Evolutionary conservation across 2,329 filamentous ascomycete species (phyloP).

Genomic region (Fusarium haematococcum): DNA sequence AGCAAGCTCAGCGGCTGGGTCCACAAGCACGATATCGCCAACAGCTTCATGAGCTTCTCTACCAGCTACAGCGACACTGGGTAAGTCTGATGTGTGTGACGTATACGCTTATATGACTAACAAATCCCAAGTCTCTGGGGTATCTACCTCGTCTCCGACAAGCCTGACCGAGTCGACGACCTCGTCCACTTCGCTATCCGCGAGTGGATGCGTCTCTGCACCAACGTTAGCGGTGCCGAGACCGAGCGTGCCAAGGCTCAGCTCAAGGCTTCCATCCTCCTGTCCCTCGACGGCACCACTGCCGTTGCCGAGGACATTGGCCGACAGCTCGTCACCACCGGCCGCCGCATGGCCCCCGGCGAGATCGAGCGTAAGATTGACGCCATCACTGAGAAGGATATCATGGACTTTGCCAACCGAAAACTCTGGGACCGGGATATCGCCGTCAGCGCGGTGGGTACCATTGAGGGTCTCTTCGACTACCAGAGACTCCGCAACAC

Average conservation of each 20-base stretch:
- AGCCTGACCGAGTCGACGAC: conserved; percentile 88
- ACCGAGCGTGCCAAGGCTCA: conserved; percentile 99
- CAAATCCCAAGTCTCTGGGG: conserved; percentile 84
- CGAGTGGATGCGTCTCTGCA: conserved; percentile 96
- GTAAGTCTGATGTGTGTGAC: conserved; percentile 65
- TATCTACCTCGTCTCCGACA: conserved; percentile 97
- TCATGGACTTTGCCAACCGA: conserved; percentile 94
- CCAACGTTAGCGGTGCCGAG: conserved; percentile 88
- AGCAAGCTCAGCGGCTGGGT: conserved; percentile 98
- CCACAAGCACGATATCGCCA: conserved; percentile 94
- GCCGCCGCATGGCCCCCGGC: conserved; percentile 87
- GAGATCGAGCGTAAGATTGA: conserved; percentile 96
- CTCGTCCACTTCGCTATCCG: conserved; percentile 98
- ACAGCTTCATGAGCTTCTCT: conserved; percentile 99
- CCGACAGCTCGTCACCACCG: conserved; percentile 97
- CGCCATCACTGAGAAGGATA: conserved; percentile 91
- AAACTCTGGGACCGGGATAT: conserved; percentile 99
- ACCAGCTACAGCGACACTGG: conserved; percentile 99
- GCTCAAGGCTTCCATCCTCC: conserved; percentile 97
- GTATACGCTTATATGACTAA: conserved; percentile 38
- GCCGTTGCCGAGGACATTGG: conserved; percentile 98
- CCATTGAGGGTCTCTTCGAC: conserved; percentile 86
- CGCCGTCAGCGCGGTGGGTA: conserved; percentile 91
- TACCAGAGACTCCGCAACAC: conserved; percentile 85
- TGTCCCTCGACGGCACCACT: conserved; percentile 97